These are phyloP conservation scores for Singerocomus inundabilis DNA, from an alignment of 1,284 basidiomycete genomes.

Conservation along the genomic window DNA sequence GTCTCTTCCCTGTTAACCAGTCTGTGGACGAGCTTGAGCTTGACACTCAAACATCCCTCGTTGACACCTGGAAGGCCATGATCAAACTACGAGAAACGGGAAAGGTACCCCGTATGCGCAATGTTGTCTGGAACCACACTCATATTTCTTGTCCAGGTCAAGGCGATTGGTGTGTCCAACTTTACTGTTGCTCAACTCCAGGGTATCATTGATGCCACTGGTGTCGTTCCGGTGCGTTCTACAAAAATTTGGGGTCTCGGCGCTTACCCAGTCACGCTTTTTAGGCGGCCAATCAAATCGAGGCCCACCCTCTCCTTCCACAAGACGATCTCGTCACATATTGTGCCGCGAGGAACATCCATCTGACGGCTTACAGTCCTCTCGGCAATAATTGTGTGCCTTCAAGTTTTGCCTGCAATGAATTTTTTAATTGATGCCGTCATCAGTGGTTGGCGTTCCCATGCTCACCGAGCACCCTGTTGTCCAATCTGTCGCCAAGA, in stretches of 20 bases:
- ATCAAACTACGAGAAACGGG: constrained; percentile 53
- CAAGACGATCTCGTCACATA: constrained; percentile 70
- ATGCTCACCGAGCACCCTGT: constrained; percentile 63
- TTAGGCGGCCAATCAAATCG: constrained; percentile 76
- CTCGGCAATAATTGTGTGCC: constrained; percentile 74
- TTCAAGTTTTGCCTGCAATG: background rate
- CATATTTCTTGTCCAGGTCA: constrained; percentile 41
- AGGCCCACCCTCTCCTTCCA: constrained; percentile 77
- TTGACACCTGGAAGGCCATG: constrained; percentile 85
- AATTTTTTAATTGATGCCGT: background rate
- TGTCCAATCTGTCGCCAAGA: constrained; percentile 60
- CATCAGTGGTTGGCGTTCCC: constrained; percentile 51
- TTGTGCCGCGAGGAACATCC: constrained; percentile 72
- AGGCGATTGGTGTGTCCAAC: constrained; percentile 77
- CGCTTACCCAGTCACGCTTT: background rate
- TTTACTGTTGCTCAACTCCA: constrained; percentile 69
- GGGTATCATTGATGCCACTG: constrained; percentile 71
- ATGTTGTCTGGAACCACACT: background rate
- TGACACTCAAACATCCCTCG: constrained; percentile 59
- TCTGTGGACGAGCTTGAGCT: constrained; percentile 49
- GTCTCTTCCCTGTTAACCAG: constrained; percentile 51
- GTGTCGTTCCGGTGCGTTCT: constrained; percentile 60
- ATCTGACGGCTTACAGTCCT: constrained; percentile 83
- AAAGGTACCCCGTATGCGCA: constrained; percentile 33
- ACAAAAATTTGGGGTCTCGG: background rate